Evolutionary conservation across 139 green algal genomes (phyloP).

Genomic region (Astrephomene gubernaculifera): DNA sequence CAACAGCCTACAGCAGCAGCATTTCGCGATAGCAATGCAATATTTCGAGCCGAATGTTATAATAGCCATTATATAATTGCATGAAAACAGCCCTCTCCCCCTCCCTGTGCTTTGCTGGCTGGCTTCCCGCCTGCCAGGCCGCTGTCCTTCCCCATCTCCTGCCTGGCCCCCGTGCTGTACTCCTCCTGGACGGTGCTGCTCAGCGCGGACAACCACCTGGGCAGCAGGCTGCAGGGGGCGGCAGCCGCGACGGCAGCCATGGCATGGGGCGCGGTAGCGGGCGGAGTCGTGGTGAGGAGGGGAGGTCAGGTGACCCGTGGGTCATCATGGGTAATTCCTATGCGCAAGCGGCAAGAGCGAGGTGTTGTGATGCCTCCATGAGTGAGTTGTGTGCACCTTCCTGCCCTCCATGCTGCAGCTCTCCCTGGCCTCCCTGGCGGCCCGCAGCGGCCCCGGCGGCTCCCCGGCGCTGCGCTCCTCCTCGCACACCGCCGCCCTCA

Average conservation of each 20-base stretch:
- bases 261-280: not conserved
- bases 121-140: too few relatives aligned
- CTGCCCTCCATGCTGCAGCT: not conserved
- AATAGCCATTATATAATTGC: too few relatives aligned
- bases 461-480: not conserved
- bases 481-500: conserved; percentile 19
- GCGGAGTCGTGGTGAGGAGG: conserved; percentile 10
- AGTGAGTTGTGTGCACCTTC: not conserved
- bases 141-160: conserved; percentile 5
- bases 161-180: not conserved
- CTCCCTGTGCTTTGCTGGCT: too few relatives aligned
- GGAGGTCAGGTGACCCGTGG: not conserved
- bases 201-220: conserved; percentile 32
- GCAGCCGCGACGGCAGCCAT: not conserved
- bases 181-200: not conserved
- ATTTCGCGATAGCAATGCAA: too few relatives aligned
- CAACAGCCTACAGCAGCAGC: too few relatives aligned
- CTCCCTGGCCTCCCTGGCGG: not conserved
- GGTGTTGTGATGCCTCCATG: not conserved
- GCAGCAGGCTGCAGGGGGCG: not conserved
- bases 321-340: not conserved
- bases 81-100: too few relatives aligned
- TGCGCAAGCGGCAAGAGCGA: not conserved
- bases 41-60: too few relatives aligned
- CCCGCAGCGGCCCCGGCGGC: not conserved